Evolutionary conservation across 2,329 filamentous ascomycete genomes (phyloP).

Genomic region (Blastomyces gilchristii): DNA sequence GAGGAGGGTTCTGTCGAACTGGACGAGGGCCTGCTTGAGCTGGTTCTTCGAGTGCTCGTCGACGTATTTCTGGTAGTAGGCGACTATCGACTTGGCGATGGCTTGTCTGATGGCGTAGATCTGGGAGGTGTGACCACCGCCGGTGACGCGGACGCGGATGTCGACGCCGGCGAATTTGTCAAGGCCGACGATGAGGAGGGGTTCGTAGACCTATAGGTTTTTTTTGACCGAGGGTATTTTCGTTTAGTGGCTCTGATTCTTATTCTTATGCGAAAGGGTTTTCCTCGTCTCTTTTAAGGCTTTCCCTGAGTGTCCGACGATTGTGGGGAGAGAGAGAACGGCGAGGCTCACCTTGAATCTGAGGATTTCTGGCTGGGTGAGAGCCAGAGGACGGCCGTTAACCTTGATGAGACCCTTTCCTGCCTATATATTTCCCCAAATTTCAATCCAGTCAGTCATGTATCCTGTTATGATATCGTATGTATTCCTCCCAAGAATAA

Average conservation of each 20-base stretch:
- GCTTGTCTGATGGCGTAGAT: conserved; percentile 98
- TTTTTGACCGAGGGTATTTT: neutral
- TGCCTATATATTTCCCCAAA: conserved; percentile 38
- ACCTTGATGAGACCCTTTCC: conserved; percentile 93
- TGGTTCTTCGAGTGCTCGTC: conserved; percentile 99
- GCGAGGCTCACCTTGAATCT: conserved; percentile 69
- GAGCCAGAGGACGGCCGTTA: conserved; percentile 89
- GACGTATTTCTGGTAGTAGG: conserved; percentile 99
- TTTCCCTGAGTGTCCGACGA: neutral
- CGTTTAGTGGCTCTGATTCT: neutral
- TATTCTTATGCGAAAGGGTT: neutral
- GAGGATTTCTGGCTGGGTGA: conserved; percentile 92
- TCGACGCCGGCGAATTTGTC: conserved; percentile 97
- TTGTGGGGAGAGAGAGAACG: neutral
- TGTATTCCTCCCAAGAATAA: neutral
- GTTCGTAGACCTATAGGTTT: conserved; percentile 75
- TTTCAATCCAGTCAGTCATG: neutral
- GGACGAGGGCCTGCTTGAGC: conserved; percentile 91
- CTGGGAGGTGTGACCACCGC: conserved; percentile 96
- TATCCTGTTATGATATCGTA: conserved; percentile 4
- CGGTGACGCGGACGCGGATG: conserved; percentile 90
- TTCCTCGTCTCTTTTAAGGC: neutral
- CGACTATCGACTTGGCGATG: conserved; percentile 92
- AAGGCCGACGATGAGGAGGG: conserved; percentile 87
- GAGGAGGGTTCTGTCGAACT: conserved; percentile 94